These are phyloP conservation scores for Groenewaldozyma tartarivorans DNA, from an alignment of 805 yeast species.

Conservation along the genomic window DNA sequence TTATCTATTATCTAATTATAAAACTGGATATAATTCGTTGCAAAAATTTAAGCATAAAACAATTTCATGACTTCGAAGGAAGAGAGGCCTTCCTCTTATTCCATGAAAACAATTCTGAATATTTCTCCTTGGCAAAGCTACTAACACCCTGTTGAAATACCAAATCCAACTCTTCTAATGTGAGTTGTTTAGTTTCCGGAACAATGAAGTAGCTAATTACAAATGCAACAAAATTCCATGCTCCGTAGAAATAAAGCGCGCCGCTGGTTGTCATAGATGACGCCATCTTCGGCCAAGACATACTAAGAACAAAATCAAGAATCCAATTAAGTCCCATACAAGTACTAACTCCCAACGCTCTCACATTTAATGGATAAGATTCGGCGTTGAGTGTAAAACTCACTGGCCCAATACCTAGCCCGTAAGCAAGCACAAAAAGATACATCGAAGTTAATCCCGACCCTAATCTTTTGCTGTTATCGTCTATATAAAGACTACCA, in stretches of 20 bases:
- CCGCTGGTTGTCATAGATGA: slow-evolving; percentile 2
- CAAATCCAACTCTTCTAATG: slow-evolving; percentile 61
- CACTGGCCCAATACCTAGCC: slow-evolving; percentile 6
- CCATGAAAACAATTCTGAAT: background rate
- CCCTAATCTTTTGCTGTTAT: slow-evolving; percentile 6
- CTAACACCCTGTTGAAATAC: slow-evolving; percentile 1
- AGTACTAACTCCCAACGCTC: slow-evolving; percentile 4
- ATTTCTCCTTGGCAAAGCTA: background rate
- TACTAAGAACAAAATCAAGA: slow-evolving; percentile 3
- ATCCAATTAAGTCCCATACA: slow-evolving; percentile 3
- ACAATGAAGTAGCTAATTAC: slow-evolving; percentile 34
- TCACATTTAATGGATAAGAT: slow-evolving; percentile 4
- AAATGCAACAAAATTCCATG: slow-evolving; percentile 17
- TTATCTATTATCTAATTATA: no score
- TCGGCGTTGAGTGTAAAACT: slow-evolving; percentile 6
- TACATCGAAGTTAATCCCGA: slow-evolving; percentile 6
- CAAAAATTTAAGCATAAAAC: no score
- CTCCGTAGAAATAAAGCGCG: slow-evolving; percentile 3
- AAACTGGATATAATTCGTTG: no score
- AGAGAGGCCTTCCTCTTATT: background rate
- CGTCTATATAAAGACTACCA: slow-evolving; percentile 5
- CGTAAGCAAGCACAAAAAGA: slow-evolving; percentile 3
- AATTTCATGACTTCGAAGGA: no score
- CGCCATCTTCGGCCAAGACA: slow-evolving; percentile 6
- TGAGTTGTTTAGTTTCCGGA: slow-evolving; percentile 64